Evolutionary conservation across 2,329 filamentous ascomycete species (phyloP), one percentile per base, ranked within the genome.

Genomic region (Aureobasidium vineae): DNA sequence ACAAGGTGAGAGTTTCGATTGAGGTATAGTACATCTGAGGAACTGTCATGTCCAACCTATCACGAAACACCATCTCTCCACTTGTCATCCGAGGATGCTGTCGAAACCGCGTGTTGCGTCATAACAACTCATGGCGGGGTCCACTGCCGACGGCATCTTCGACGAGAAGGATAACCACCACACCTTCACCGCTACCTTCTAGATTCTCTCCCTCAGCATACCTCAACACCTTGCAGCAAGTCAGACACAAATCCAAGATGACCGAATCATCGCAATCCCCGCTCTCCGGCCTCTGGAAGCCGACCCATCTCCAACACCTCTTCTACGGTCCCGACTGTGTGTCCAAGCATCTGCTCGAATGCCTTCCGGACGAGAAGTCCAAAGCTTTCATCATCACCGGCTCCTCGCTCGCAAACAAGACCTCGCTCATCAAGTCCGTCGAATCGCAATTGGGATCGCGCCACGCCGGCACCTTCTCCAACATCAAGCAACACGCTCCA

Each of bases 351-450:
- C 75, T 85, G 2, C 67, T 82, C 15, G 74, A 77, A 23, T 77
- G 76, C 60, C 78, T 85, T 0, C 82, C 78, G 0, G 76, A 67
- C 13, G 70, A 75, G 3, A 72, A 71, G 3, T 84, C 82, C 61
- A 84, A 84, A 75, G 84, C 83, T 1, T 86, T 85, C 74, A 83
- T 86, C 71, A 80, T 86, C 52, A 86, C 84, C 0, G 83, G 83
- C 28, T 77, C 74, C 49, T 85, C 83, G 0, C 78, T 86, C 7
- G 81, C 82, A 7, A 82, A 73, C 49, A 86, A 85, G 70, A 86
- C 84, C 0, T 75, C 78, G 0, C 76, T 86, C 8, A 79, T 86
- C 68, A 78, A 80, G 65, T 75, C 82, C 57, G 78, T 85, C 19
- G 83, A 86, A 74, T 69, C 77, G 13, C 74, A 83, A 0, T 76